These are phyloP conservation scores for Alternaria atra DNA, from an alignment of 2,329 filamentous ascomycete species.

Conservation along the genomic window DNA sequence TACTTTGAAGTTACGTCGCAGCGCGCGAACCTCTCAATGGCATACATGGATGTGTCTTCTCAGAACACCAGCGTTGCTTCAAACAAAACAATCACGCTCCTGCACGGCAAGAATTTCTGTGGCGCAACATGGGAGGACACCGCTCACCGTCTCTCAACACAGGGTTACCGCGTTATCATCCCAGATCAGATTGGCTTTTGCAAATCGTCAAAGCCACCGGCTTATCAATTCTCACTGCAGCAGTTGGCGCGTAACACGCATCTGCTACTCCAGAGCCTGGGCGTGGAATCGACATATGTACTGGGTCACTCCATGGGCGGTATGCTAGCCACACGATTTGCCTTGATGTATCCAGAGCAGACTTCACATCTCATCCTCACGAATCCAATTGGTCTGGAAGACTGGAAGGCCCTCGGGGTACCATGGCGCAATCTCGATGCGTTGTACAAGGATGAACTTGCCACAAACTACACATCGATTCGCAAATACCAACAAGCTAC, in stretches of 20 bases:
- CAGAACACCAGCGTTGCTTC: constrained; percentile 41
- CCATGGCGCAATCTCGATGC: constrained; percentile 34
- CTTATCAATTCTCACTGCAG: constrained; percentile 63
- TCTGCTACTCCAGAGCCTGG: constrained; percentile 57
- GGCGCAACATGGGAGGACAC: constrained; percentile 63
- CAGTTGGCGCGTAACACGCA: constrained; percentile 63
- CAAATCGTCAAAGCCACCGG: constrained; percentile 63
- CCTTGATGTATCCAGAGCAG: constrained; percentile 59
- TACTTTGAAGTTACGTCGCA: constrained; percentile 61
- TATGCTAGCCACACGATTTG: constrained; percentile 63
- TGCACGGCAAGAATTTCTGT: constrained; percentile 68
- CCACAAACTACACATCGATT: constrained; percentile 35
- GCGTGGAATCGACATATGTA: constrained; percentile 56
- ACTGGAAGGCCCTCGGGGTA: constrained; percentile 55
- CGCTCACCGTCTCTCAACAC: constrained; percentile 52
- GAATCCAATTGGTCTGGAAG: constrained; percentile 64
- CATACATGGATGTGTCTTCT: constrained; percentile 63
- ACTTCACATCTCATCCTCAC: constrained; percentile 59
- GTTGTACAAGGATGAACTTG: constrained; percentile 28
- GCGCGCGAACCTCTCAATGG: constrained; percentile 61
- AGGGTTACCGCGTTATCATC: constrained; percentile 63
- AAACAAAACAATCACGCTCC: constrained; percentile 56
- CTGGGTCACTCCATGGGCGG: constrained; percentile 66
- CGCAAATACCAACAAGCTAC: constrained; percentile 41
- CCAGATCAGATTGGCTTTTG: constrained; percentile 67